These are phyloP conservation scores for Emericellopsis terricola DNA, from an alignment of 495 filamentous ascomycete species.

Conservation along the genomic window DNA sequence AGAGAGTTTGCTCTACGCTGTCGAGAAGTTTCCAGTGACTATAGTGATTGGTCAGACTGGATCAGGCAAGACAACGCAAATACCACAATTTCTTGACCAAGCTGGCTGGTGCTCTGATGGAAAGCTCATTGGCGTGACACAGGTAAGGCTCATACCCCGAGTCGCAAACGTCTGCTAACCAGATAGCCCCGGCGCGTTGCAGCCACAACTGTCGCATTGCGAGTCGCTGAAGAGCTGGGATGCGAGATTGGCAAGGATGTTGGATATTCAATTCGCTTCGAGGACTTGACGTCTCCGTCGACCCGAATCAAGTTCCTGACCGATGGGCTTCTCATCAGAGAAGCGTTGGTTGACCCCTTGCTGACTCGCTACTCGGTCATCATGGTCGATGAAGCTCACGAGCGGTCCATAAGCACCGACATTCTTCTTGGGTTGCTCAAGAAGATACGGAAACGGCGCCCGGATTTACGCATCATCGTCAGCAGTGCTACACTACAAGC, in stretches of 20 bases:
- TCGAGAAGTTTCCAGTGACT: constrained; percentile 61
- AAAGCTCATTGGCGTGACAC: constrained; percentile 76
- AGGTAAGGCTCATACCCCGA: no score
- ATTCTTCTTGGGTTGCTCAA: constrained; percentile 86
- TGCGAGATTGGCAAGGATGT: constrained; percentile 87
- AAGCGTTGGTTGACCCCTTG: constrained; percentile 84
- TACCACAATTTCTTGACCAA: constrained; percentile 73
- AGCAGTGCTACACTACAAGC: constrained; percentile 92
- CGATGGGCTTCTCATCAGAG: constrained; percentile 84
- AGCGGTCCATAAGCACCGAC: constrained; percentile 87
- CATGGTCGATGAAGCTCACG: constrained; percentile 98
- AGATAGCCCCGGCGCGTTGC: constrained; percentile 76
- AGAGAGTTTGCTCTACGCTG: constrained; percentile 52
- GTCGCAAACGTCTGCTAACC: no score
- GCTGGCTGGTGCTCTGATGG: constrained; percentile 75
- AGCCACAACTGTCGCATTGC: constrained; percentile 74
- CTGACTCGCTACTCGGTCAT: constrained; percentile 89
- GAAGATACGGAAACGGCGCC: constrained; percentile 69
- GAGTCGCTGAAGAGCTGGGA: constrained; percentile 87
- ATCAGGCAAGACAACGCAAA: constrained; percentile 78
- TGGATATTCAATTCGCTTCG: constrained; percentile 92
- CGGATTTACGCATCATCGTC: constrained; percentile 75
- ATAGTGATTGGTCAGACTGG: constrained; percentile 85
- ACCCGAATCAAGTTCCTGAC: constrained; percentile 95
- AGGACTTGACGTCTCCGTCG: constrained; percentile 74